phyloP scores from a whole-genome alignment of 192 early-diverging fungal species.

The Coemansia sp. region DNA sequence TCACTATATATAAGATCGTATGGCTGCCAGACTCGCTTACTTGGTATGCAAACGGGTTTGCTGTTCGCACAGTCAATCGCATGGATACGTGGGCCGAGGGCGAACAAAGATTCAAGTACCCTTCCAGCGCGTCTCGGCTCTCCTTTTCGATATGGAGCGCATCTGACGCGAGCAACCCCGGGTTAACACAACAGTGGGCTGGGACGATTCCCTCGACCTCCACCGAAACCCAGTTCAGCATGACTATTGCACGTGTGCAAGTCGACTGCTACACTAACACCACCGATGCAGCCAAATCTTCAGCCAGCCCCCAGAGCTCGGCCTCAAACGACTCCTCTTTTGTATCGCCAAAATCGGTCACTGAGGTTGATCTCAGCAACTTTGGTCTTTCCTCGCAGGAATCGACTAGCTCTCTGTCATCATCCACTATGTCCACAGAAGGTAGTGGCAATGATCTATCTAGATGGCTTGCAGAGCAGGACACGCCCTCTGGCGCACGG shows the following conservation, averaged over 20 bases:
- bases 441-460: slow-evolving; percentile 24
- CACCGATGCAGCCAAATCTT: slow-evolving; percentile 1
- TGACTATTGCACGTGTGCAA: slow-evolving; percentile 54
- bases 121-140: slow-evolving; percentile 47
- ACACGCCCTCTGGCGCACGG: slow-evolving; percentile 13
- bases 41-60: slow-evolving; percentile 60
- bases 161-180: slow-evolving; percentile 38
- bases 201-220: slow-evolving; percentile 48
- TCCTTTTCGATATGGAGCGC: slow-evolving; percentile 67
- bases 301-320: not conserved
- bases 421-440: not conserved
- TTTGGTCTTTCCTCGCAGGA: slow-evolving; percentile 30
- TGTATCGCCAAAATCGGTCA: slow-evolving; percentile 6
- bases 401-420: not conserved
- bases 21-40: slow-evolving; percentile 61
- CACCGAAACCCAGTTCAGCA: slow-evolving; percentile 42
- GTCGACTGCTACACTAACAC: slow-evolving; percentile 56
- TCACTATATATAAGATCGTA: slow-evolving; percentile 61
- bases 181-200: slow-evolving; percentile 53
- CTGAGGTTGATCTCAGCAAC: slow-evolving; percentile 29
- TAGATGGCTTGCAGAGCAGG: slow-evolving; percentile 39
- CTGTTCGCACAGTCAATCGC: slow-evolving; percentile 54
- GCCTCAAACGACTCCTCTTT: not conserved
- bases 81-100: slow-evolving; percentile 55
- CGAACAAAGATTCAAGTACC: slow-evolving; percentile 51